phyloP scores from a whole-genome alignment of 345 rosid species.

The Populus tremula region DNA sequence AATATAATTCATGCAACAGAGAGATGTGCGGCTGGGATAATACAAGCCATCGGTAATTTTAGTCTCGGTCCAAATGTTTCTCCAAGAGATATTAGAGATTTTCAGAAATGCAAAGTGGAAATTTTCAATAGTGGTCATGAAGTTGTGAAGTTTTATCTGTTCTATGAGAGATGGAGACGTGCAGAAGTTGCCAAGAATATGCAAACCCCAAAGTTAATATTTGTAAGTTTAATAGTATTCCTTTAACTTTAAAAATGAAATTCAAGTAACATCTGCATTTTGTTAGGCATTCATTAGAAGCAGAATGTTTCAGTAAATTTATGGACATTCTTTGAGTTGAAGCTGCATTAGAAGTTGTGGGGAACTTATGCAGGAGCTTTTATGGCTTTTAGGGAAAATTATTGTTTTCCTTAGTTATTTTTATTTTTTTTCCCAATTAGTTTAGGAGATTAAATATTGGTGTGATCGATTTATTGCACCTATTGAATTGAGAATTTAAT shows the following conservation, averaged over 20 bases:
- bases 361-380: neutral
- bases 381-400: no score
- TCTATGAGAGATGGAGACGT: conserved; percentile 86
- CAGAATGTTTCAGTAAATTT: neutral
- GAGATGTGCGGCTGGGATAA: conserved; percentile 88
- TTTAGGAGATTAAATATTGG: no score
- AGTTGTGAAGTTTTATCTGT: conserved; percentile 65
- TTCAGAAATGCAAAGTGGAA: conserved; percentile 30
- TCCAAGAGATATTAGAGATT: conserved; percentile 72
- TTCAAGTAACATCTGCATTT: neutral
- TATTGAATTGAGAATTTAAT: no score
- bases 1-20: conserved; percentile 78
- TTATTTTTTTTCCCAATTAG: no score
- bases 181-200: conserved; percentile 63
- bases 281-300: neutral
- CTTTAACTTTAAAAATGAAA: neutral
- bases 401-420: no score
- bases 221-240: conserved; percentile 1
- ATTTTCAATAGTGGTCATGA: conserved; percentile 49
- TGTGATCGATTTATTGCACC: no score
- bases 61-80: conserved; percentile 78
- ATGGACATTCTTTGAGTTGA: neutral
- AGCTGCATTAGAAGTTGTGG: neutral
- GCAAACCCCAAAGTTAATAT: neutral
- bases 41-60: conserved; percentile 83